phyloP scores from a whole-genome alignment of 2,329 filamentous ascomycete species.

The Ascochyta pisi region DNA sequence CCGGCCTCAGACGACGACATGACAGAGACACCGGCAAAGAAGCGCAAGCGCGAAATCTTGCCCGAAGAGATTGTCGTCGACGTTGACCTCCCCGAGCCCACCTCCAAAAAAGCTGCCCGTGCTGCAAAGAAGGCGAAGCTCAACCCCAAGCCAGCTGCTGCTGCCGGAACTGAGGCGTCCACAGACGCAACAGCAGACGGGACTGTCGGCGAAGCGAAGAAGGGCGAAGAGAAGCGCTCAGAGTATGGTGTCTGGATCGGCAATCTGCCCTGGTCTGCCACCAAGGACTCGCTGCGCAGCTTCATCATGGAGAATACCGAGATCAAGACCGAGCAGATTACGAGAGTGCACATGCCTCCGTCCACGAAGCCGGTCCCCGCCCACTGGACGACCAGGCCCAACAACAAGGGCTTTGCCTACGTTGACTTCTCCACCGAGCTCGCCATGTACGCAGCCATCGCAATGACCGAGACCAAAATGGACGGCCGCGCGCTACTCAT shows the following conservation, averaged over 20 bases:
- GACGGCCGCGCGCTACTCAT: constrained; percentile 83
- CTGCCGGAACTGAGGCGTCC: constrained; percentile 12
- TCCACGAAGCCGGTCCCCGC: constrained; percentile 48
- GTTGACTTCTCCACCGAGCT: constrained; percentile 80
- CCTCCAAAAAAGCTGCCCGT: constrained; percentile 91
- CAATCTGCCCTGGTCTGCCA: constrained; percentile 86
- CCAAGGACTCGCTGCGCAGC: constrained; percentile 73
- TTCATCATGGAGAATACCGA: constrained; percentile 77
- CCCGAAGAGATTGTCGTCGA: constrained; percentile 81
- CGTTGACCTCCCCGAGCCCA: constrained; percentile 85
- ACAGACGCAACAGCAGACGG: constrained; percentile 19
- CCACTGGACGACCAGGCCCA: constrained; percentile 57
- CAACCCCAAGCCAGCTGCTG: constrained; percentile 31
- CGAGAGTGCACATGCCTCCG: constrained; percentile 80
- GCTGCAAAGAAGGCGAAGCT: constrained; percentile 84
- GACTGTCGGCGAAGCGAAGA: constrained; percentile 45
- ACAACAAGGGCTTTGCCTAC: constrained; percentile 96
- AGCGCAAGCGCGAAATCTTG: constrained; percentile 66
- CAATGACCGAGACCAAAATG: constrained; percentile 83
- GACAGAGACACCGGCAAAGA: constrained; percentile 42
- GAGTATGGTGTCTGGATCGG: constrained; percentile 94
- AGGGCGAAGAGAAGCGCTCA: constrained; percentile 63
- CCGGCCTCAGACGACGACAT: constrained; percentile 23
- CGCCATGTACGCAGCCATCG: constrained; percentile 77
- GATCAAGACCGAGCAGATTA: constrained; percentile 72